phyloP scores from a whole-genome alignment of 2,329 filamentous ascomycete species.

The Leptoxyphium fumago region DNA sequence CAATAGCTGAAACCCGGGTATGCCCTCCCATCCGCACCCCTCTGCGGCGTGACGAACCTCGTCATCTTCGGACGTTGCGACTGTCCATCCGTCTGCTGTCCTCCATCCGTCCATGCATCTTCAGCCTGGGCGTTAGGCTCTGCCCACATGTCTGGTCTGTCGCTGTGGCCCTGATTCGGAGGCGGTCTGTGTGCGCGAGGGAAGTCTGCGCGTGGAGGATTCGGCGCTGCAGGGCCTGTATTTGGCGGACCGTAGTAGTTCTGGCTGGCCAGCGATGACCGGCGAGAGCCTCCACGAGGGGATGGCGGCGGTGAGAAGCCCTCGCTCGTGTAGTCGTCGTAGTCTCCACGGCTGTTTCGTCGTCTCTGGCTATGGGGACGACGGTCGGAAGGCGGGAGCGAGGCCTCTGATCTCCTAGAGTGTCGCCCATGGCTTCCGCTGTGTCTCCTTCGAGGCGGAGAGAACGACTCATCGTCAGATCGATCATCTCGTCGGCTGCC shows the following conservation, averaged over 20 bases:
- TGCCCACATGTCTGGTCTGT: neutral
- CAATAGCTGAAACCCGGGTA: neutral
- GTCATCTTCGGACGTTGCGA: neutral
- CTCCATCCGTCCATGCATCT: neutral
- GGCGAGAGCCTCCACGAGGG: neutral
- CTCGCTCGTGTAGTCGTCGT: neutral
- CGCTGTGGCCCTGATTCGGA: too few relatives aligned
- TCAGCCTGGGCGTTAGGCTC: neutral
- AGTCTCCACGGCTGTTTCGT: neutral
- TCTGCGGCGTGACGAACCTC: neutral
- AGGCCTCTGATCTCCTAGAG: neutral
- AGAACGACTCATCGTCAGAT: neutral
- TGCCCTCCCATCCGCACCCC: neutral
- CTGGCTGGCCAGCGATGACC: neutral
- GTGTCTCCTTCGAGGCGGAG: neutral
- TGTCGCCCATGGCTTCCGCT: neutral
- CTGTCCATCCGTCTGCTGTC: neutral
- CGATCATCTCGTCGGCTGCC: neutral
- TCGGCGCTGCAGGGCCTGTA: neutral
- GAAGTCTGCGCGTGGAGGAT: neutral
- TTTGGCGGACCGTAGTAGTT: neutral
- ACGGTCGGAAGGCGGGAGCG: neutral
- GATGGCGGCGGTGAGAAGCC: neutral
- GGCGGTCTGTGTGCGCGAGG: too few relatives aligned
- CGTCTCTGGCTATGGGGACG: neutral